A percentile compares a stretch with the other conserved stretches of the same genome.
Conservation (phyloP, 768 basidiomycete species). For the Boletus bicolor region DNA sequence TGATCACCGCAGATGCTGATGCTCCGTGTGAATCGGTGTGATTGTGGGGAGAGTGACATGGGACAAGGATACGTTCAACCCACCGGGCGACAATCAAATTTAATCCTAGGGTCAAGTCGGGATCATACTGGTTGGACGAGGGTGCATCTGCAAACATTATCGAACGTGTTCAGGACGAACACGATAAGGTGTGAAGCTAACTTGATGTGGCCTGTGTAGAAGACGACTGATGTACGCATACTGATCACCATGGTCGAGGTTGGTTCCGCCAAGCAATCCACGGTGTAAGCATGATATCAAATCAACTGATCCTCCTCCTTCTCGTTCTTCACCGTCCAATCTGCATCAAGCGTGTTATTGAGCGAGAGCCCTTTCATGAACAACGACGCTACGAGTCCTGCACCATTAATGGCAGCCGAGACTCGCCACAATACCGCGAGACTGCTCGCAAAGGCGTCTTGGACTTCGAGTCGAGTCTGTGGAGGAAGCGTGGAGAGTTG, state of each 20-base stretch:
- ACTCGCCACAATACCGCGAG: conserved; percentile 37
- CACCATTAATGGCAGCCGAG: conserved; percentile 34
- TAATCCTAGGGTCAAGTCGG: background rate
- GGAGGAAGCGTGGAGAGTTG: no score
- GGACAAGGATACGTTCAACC: conserved; percentile 3
- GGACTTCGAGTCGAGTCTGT: no score
- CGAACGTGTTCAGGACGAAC: background rate
- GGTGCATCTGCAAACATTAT: background rate
- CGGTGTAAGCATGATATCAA: no score
- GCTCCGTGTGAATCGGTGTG: conserved; percentile 12
- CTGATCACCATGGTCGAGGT: background rate
- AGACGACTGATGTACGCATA: background rate
- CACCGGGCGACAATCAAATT: conserved; percentile 8
- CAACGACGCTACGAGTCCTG: background rate
- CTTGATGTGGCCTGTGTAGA: background rate
- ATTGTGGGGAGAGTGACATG: conserved; percentile 12
- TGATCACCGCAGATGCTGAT: conserved; percentile 27
- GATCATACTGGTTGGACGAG: background rate
- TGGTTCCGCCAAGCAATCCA: no score
- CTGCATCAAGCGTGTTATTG: background rate
- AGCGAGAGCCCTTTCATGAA: background rate
- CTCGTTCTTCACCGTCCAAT: conserved; percentile 1
- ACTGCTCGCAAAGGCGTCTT: no score
- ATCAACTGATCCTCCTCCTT: conserved; percentile 7
- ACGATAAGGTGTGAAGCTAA: background rate